A percentile compares a stretch with the other conserved stretches of the same genome.
Conservation (phyloP, 2,329 filamentous ascomycete species). For the Curvularia sp. region DNA sequence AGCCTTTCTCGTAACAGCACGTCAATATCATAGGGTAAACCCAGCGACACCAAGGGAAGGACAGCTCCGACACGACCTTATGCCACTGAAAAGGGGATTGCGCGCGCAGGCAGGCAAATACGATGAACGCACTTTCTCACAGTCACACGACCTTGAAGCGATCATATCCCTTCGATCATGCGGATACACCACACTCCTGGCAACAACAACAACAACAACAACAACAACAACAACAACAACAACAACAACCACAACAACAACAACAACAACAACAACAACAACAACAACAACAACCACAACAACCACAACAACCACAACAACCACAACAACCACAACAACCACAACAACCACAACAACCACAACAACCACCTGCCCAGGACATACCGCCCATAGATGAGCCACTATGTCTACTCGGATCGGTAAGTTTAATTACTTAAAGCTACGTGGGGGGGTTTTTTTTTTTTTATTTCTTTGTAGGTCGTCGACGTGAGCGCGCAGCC, state of each 20-base stretch:
- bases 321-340: too few relatives aligned
- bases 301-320: too few relatives aligned
- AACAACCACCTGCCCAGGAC: not conserved
- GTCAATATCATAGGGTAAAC: not conserved
- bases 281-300: too few relatives aligned
- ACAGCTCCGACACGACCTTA: not conserved
- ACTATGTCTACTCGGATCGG: not conserved
- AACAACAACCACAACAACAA: too few relatives aligned
- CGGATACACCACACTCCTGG: not conserved
- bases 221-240: too few relatives aligned
- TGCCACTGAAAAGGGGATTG: not conserved
- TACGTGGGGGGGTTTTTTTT: not conserved
- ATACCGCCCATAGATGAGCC: not conserved
- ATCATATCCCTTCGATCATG: constrained; percentile 7
- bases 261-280: too few relatives aligned
- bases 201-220: constrained; percentile 2
- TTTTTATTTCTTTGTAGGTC: constrained; percentile 5
- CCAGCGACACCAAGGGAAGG: not conserved
- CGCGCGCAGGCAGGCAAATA: not conserved
- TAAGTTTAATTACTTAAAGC: not conserved
- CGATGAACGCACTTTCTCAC: not conserved
- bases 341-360: too few relatives aligned
- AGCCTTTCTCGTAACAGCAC: not conserved
- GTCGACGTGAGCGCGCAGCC: constrained; percentile 11
- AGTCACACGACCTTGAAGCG: constrained; percentile 6